These are phyloP conservation scores for Aegilops umbellulata DNA, from an alignment of 176 grass and related monocot species.

Conservation along the genomic window DNA sequence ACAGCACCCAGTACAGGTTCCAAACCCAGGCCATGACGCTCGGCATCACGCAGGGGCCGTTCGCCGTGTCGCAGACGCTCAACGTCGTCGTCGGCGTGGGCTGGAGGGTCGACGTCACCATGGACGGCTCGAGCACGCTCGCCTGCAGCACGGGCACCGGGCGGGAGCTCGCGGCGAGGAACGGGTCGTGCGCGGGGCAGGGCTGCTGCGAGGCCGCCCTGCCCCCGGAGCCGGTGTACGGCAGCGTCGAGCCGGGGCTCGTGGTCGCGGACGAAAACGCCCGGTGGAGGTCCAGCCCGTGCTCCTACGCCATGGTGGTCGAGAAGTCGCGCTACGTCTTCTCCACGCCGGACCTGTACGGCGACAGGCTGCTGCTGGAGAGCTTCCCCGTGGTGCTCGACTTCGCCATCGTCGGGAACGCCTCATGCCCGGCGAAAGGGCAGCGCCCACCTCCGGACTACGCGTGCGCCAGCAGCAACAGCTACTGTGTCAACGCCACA, in stretches of 20 bases:
- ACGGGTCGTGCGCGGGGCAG: background rate
- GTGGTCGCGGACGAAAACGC: background rate
- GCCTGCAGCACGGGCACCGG: no score
- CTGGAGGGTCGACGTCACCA: background rate
- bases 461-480: no score
- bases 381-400: background rate
- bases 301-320: slow-evolving; percentile 9
- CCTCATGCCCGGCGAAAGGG: no score
- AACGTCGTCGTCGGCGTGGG: background rate
- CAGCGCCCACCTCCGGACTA: no score
- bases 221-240: background rate
- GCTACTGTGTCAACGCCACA: no score
- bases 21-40: background rate
- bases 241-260: background rate
- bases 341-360: background rate
- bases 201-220: background rate
- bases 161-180: background rate
- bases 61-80: background rate
- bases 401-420: no score
- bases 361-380: background rate
- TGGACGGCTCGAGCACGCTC: no score
- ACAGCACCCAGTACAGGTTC: background rate
- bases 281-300: background rate
- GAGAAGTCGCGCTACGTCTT: background rate
- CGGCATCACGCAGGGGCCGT: background rate